Percentiles rank a stretch among this genome's conserved stretches.
phyloP scores from a whole-genome alignment of 257 asterid genomes.

The Nicotiana noctiflora region DNA sequence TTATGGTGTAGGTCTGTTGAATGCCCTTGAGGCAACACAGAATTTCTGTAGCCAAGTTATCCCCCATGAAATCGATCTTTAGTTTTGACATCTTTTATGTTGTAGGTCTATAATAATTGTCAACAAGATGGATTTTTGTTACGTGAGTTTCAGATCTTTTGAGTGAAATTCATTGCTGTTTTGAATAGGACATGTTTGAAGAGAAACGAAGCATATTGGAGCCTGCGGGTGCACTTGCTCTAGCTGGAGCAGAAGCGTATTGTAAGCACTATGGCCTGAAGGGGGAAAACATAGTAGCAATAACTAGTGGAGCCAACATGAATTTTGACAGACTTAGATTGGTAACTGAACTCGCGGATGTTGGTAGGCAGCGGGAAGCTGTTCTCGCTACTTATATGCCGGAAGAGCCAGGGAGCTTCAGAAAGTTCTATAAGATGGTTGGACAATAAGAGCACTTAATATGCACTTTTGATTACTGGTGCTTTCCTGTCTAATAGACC shows the following conservation, averaged over 20 bases:
- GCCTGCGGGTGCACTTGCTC: constrained; percentile 97
- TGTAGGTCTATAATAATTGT: neutral
- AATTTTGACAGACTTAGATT: constrained; percentile 83
- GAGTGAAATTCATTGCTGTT: neutral
- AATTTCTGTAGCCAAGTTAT: no score
- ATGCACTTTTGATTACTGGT: neutral
- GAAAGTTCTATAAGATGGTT: constrained; percentile 59
- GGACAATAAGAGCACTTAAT: constrained; percentile 9
- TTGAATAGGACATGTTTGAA: constrained; percentile 80
- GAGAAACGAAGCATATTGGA: constrained; percentile 93
- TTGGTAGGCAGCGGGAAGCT: constrained; percentile 79
- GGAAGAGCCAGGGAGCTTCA: constrained; percentile 78
- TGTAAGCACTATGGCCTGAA: constrained; percentile 73
- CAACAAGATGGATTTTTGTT: neutral
- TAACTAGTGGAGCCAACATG: constrained; percentile 98
- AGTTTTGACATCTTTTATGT: neutral
- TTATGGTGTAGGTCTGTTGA: no score
- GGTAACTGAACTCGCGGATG: constrained; percentile 91
- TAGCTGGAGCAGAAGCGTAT: constrained; percentile 94
- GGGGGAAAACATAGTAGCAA: constrained; percentile 73
- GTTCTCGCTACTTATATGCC: constrained; percentile 73
- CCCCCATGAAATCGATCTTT: neutral
- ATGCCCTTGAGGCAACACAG: no score
- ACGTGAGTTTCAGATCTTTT: neutral
- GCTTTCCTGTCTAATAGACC: neutral